Conservation (phyloP, 139 green algal genomes). For the Tetradesmus obliquus region DNA sequence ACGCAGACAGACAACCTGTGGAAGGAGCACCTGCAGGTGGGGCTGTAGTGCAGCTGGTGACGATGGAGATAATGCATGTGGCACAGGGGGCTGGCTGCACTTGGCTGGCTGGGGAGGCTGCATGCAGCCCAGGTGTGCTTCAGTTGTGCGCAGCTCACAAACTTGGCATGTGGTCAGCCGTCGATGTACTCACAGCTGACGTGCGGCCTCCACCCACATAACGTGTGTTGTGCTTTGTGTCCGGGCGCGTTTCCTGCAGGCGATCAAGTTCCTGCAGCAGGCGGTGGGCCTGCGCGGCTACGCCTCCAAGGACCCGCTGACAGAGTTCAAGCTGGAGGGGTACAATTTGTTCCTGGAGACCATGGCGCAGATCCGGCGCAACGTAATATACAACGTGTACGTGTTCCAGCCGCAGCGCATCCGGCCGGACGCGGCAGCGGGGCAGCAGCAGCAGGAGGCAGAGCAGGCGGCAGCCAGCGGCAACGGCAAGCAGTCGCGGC, state of each 20-base stretch:
- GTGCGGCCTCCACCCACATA: no score
- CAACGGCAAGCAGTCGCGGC: slow-evolving; percentile 11
- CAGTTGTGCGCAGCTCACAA: no score
- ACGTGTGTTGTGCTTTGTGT: no score
- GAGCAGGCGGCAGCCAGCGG: neutral
- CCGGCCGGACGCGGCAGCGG: neutral
- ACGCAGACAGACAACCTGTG: slow-evolving; percentile 96
- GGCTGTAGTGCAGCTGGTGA: neutral
- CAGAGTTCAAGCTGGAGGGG: slow-evolving; percentile 99
- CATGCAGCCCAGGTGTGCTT: no score
- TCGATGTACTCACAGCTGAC: no score
- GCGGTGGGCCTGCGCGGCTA: slow-evolving; percentile 93
- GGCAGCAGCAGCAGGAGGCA: neutral
- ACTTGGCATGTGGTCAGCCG: no score
- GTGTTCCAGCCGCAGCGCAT: slow-evolving; percentile 80
- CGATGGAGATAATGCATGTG: no score
- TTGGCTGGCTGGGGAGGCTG: no score
- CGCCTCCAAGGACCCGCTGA: slow-evolving; percentile 91
- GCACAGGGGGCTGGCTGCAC: no score
- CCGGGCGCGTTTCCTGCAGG: slow-evolving; percentile 54
- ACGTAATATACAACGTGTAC: slow-evolving; percentile 99
- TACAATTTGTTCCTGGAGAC: slow-evolving; percentile 83
- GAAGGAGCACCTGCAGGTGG: slow-evolving; percentile 91
- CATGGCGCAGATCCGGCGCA: slow-evolving; percentile 88
- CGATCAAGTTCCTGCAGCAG: slow-evolving; percentile 99